A percentile compares a stretch with the other conserved stretches of the same genome.
phyloP scores from a whole-genome alignment of 2,329 filamentous ascomycete species.

The Calonectria henricotiae region DNA sequence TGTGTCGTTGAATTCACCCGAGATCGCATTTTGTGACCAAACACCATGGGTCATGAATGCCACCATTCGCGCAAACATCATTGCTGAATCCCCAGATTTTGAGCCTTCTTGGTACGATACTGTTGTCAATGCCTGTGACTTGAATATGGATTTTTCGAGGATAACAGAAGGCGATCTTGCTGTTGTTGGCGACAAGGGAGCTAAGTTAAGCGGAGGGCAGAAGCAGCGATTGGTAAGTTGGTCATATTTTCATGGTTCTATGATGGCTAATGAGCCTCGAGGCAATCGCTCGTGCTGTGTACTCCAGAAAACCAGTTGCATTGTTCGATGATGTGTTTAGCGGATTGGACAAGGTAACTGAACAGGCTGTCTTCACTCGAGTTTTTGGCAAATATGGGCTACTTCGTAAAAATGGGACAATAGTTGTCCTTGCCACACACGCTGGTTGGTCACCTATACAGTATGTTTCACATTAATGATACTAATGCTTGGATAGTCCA shows the following conservation, averaged over 20 bases:
- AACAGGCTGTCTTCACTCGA: conserved; percentile 59
- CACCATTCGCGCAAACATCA: conserved; percentile 57
- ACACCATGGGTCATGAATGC: conserved; percentile 57
- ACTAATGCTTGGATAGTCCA: conserved; percentile 44
- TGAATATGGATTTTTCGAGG: conserved; percentile 52
- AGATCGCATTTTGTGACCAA: conserved; percentile 55
- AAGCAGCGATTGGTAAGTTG: conserved; percentile 55
- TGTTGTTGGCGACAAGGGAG: conserved; percentile 54
- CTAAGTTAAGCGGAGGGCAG: conserved; percentile 58
- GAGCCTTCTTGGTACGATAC: conserved; percentile 55
- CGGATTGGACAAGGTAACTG: conserved; percentile 61
- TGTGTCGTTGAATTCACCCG: conserved; percentile 46
- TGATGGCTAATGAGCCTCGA: conserved; percentile 15
- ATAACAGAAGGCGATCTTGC: conserved; percentile 51
- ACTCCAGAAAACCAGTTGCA: conserved; percentile 55
- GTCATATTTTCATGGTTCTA: too few species aligned
- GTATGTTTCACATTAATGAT: not conserved
- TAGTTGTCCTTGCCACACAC: conserved; percentile 58
- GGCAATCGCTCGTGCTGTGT: conserved; percentile 57
- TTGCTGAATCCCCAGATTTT: conserved; percentile 53
- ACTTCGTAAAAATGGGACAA: conserved; percentile 53
- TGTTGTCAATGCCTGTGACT: conserved; percentile 57
- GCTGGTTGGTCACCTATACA: conserved; percentile 44
- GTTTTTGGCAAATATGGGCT: conserved; percentile 60
- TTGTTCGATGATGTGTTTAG: conserved; percentile 62